phyloP scores from a whole-genome alignment of 352 stramenopile genomes.

The Globisporangium barbulae region DNA sequence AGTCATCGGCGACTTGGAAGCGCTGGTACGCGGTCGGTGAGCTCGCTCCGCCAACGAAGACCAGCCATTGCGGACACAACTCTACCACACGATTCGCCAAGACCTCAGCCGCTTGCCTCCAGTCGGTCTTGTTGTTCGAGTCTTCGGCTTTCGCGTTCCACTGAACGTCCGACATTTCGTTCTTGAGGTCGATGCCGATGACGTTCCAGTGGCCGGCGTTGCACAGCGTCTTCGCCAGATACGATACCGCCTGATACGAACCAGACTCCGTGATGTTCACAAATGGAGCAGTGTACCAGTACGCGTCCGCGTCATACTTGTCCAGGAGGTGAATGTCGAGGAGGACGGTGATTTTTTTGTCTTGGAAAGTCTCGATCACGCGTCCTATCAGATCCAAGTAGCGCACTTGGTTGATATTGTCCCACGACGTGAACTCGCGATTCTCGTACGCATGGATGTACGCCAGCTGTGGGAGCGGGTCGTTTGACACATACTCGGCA shows the following conservation, averaged over 20 bases:
- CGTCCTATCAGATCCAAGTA: slow-evolving; percentile 60
- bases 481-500: slow-evolving; percentile 40
- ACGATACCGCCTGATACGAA: slow-evolving; percentile 43
- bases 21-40: slow-evolving; percentile 34
- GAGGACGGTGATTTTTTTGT: slow-evolving; percentile 46
- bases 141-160: slow-evolving; percentile 28
- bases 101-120: slow-evolving; percentile 32
- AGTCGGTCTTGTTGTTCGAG: slow-evolving; percentile 33
- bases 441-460: slow-evolving; percentile 67
- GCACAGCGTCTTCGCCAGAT: slow-evolving; percentile 46
- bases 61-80: slow-evolving; percentile 58
- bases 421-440: slow-evolving; percentile 48
- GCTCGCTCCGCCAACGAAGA: slow-evolving; percentile 55
- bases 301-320: slow-evolving; percentile 52
- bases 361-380: slow-evolving; percentile 51
- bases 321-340: slow-evolving; percentile 56
- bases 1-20: slow-evolving; percentile 41
- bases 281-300: slow-evolving; percentile 61
- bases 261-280: slow-evolving; percentile 41
- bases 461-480: slow-evolving; percentile 39
- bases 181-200: slow-evolving; percentile 66
- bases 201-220: slow-evolving; percentile 62
- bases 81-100: slow-evolving; percentile 41
- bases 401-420: slow-evolving; percentile 38
- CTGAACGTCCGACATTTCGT: slow-evolving; percentile 41